A percentile compares a stretch with the other conserved stretches of the same genome.
These are phyloP conservation scores for Monascus purpureus DNA, from an alignment of 495 filamentous ascomycete genomes.

Conservation along the genomic window DNA sequence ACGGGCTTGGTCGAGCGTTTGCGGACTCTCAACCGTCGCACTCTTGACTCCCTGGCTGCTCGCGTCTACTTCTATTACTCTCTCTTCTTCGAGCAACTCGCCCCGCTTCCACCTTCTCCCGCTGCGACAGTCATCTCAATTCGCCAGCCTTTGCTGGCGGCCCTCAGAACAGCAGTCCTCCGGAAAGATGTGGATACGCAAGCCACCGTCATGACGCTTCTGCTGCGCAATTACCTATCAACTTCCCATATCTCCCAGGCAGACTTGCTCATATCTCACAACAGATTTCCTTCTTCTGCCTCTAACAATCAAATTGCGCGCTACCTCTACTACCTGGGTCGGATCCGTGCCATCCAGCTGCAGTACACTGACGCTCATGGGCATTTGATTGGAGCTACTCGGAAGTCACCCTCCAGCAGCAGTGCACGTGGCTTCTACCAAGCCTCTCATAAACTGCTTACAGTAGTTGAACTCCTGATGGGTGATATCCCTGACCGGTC, in stretches of 20 bases:
- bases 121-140: slow-evolving; percentile 72
- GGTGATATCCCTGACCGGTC: slow-evolving; percentile 94
- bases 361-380: slow-evolving; percentile 95
- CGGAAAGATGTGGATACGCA: slow-evolving; percentile 95
- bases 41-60: slow-evolving; percentile 82
- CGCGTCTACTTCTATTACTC: slow-evolving; percentile 97
- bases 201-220: slow-evolving; percentile 82
- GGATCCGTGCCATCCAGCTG: slow-evolving; percentile 90
- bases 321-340: slow-evolving; percentile 90
- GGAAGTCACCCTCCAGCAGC: slow-evolving; percentile 82
- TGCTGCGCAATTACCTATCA: slow-evolving; percentile 89
- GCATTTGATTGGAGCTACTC: slow-evolving; percentile 77
- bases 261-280: slow-evolving; percentile 88
- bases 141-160: slow-evolving; percentile 72
- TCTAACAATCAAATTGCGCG: slow-evolving; percentile 96
- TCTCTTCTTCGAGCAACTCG: slow-evolving; percentile 80
- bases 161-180: slow-evolving; percentile 82
- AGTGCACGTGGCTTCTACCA: slow-evolving; percentile 89
- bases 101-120: slow-evolving; percentile 74
- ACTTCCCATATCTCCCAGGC: slow-evolving; percentile 96
- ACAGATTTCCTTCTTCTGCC: slow-evolving; percentile 80
- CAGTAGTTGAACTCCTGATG: slow-evolving; percentile 95
- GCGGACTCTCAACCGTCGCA: slow-evolving; percentile 81
- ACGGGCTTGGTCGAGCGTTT: slow-evolving; percentile 65
- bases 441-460: slow-evolving; percentile 80